Evolutionary conservation across 768 basidiomycete species (phyloP).

Genomic region (Hygrophoropsis aurantiaca): DNA sequence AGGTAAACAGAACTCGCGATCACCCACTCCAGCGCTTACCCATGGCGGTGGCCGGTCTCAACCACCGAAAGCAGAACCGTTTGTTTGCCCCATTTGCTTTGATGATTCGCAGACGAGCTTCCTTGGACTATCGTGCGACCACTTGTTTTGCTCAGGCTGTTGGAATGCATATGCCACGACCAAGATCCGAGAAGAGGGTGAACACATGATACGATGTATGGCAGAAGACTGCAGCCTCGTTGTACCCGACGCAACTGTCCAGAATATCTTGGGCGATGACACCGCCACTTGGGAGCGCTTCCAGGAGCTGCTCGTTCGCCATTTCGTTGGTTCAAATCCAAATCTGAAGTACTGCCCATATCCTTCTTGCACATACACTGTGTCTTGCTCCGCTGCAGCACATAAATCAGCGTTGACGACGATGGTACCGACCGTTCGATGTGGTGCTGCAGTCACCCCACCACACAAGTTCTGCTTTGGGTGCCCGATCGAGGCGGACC

Average conservation of each 20-base stretch:
- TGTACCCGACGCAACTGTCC: constrained; percentile 63
- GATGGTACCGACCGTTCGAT: constrained; percentile 86
- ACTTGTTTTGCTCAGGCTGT: constrained; percentile 80
- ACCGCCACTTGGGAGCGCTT: constrained; percentile 63
- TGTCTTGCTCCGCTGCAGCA: constrained; percentile 83
- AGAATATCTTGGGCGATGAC: constrained; percentile 55
- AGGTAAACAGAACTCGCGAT: constrained; percentile 12
- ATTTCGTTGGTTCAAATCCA: constrained; percentile 84
- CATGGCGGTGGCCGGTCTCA: not conserved
- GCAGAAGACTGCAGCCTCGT: constrained; percentile 70
- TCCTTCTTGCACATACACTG: constrained; percentile 91
- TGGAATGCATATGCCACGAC: constrained; percentile 79
- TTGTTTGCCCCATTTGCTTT: constrained; percentile 94
- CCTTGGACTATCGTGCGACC: constrained; percentile 77
- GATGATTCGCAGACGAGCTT: constrained; percentile 72
- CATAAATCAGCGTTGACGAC: constrained; percentile 70
- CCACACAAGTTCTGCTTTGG: constrained; percentile 92
- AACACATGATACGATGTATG: constrained; percentile 76
- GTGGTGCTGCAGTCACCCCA: constrained; percentile 61
- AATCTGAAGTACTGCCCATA: constrained; percentile 94
- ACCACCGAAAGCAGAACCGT: constrained; percentile 43
- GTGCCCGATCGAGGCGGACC: constrained; percentile 84
- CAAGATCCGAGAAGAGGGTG: constrained; percentile 84
- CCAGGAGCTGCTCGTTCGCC: constrained; percentile 82
- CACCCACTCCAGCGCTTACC: not conserved